phyloP scores from a whole-genome alignment of 2,329 filamentous ascomycete genomes.

The Exutisphaerella laricina region DNA sequence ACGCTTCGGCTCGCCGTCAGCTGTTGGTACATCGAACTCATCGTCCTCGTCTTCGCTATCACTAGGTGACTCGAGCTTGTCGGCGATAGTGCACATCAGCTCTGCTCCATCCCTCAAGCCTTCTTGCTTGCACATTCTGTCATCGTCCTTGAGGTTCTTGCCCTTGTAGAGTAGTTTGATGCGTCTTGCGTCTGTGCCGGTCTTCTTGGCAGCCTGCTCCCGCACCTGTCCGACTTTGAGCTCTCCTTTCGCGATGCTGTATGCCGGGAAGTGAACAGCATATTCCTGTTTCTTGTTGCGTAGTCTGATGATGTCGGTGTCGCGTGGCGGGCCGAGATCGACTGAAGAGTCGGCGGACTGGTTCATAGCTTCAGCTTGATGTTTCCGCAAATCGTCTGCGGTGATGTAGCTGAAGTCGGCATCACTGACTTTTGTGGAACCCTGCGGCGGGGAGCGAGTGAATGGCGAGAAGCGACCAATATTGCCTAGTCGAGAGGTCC shows the following conservation, averaged over 20 bases:
- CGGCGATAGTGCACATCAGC: conserved; percentile 54
- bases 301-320: conserved; percentile 66
- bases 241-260: conserved; percentile 68
- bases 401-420: conserved; percentile 79
- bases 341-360: conserved; percentile 41
- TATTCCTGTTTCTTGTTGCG: conserved; percentile 63
- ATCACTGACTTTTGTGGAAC: conserved; percentile 58
- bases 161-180: conserved; percentile 72
- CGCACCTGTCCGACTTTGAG: conserved; percentile 61
- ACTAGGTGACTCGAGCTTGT: conserved; percentile 40
- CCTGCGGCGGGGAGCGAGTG: conserved; percentile 38
- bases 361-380: conserved; percentile 29
- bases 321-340: conserved; percentile 40
- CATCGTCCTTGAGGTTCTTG: conserved; percentile 60
- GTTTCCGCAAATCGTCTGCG: conserved; percentile 58
- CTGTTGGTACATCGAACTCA: conserved; percentile 30
- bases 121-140: conserved; percentile 52
- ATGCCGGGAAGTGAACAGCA: conserved; percentile 67
- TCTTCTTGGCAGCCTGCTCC: conserved; percentile 60
- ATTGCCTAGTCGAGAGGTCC: conserved; percentile 43
- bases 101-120: conserved; percentile 56
- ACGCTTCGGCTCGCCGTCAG: conserved; percentile 35
- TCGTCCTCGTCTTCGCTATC: conserved; percentile 39
- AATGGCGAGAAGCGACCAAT: conserved; percentile 47
- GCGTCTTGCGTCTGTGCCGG: conserved; percentile 52